A percentile compares a stretch with the other conserved stretches of the same genome.
Evolutionary conservation across 2,329 filamentous ascomycete genomes (phyloP).

Genomic region (Sporothrix mexicana): DNA sequence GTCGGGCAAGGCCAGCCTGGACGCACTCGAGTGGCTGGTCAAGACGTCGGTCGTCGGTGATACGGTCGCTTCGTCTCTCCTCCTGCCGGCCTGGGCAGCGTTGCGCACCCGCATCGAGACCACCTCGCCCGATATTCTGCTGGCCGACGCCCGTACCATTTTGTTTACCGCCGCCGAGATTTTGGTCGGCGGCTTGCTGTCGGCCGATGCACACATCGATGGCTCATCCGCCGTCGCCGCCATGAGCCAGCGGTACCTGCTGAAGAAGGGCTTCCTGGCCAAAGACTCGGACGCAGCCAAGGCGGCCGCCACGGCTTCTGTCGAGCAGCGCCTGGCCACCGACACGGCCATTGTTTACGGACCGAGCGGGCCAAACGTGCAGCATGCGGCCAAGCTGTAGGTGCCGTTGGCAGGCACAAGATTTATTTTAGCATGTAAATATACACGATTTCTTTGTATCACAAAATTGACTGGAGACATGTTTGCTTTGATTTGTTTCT

Average conservation of each 20-base stretch:
- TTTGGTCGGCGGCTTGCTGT: conserved; percentile 51
- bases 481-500: no score
- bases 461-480: no score
- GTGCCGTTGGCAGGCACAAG: no score
- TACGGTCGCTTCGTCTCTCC: conserved; percentile 15
- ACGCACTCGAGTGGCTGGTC: conserved; percentile 54
- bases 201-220: conserved; percentile 49
- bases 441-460: no score
- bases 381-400: conserved; percentile 25
- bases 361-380: conserved; percentile 19
- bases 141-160: conserved; percentile 54
- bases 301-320: conserved; percentile 29
- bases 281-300: conserved; percentile 37
- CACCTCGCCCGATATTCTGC: conserved; percentile 48
- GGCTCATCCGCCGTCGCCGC: conserved; percentile 47
- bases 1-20: conserved; percentile 46
- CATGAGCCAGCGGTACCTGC: conserved; percentile 50
- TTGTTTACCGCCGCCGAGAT: conserved; percentile 54
- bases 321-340: conserved; percentile 42
- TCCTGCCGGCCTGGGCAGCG: conserved; percentile 48
- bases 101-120: conserved; percentile 48
- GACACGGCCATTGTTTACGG: conserved; percentile 50
- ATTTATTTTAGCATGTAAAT: no score
- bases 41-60: not conserved
- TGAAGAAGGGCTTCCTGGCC: conserved; percentile 41